Conservation (phyloP, 495 filamentous ascomycete species). For the Hamigera avellanea region DNA sequence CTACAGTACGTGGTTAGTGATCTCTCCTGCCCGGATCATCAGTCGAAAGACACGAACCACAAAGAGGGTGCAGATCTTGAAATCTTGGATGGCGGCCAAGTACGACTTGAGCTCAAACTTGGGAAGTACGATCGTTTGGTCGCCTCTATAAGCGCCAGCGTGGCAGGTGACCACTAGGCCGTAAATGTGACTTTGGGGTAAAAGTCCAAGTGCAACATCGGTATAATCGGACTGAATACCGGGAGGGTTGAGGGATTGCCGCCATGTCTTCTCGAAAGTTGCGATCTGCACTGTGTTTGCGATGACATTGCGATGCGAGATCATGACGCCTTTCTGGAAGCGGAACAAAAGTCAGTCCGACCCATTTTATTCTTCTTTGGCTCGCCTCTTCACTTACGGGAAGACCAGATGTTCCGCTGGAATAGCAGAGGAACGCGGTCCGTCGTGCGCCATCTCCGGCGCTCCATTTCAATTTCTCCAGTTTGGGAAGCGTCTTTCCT, state of each 20-base stretch:
- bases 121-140: slow-evolving; percentile 68
- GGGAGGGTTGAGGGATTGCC: slow-evolving; percentile 23
- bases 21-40: neutral
- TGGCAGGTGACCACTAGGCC: slow-evolving; percentile 68
- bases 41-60: slow-evolving; percentile 39
- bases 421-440: slow-evolving; percentile 80
- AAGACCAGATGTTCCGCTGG: slow-evolving; percentile 77
- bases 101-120: slow-evolving; percentile 65
- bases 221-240: slow-evolving; percentile 28
- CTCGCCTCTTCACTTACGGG: slow-evolving; percentile 42
- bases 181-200: slow-evolving; percentile 85
- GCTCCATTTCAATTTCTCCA: slow-evolving; percentile 58
- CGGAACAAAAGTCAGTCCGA: no score
- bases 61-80: slow-evolving; percentile 58
- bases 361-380: no score
- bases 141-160: slow-evolving; percentile 57
- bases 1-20: slow-evolving; percentile 16
- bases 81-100: slow-evolving; percentile 56
- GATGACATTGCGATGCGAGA: slow-evolving; percentile 81
- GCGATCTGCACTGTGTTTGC: slow-evolving; percentile 62
- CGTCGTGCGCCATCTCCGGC: slow-evolving; percentile 66
- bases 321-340: slow-evolving; percentile 83
- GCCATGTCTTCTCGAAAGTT: slow-evolving; percentile 39
- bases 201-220: slow-evolving; percentile 57
- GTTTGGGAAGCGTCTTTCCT: slow-evolving; percentile 47